Percentiles rank a stretch among this genome's conserved stretches.
phyloP scores from a whole-genome alignment of 1,284 basidiomycete genomes.

The Sporisorium exsertum region DNA sequence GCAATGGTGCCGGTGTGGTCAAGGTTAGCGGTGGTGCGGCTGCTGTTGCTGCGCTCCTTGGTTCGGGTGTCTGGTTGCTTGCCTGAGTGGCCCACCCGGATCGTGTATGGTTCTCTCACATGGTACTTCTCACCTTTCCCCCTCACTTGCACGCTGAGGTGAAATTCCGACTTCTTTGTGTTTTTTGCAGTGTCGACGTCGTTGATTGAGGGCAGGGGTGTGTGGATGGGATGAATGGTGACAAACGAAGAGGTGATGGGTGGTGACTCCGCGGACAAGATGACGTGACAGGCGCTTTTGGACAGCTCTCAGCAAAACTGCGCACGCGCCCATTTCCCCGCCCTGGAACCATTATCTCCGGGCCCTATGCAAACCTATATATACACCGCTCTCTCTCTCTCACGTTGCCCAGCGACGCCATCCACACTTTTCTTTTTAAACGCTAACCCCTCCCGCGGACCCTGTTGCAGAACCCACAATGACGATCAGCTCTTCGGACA shows the following conservation, averaged over 20 bases:
- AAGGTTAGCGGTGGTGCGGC: slow-evolving; percentile 33
- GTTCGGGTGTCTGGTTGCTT: slow-evolving; percentile 43
- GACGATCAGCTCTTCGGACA: background rate
- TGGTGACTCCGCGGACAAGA: slow-evolving; percentile 6
- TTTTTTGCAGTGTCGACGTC: too few species aligned
- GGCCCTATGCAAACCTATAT: too few species aligned
- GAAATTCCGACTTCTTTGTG: too few species aligned
- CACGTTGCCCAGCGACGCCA: background rate
- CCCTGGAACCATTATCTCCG: background rate
- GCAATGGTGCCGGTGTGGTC: slow-evolving; percentile 14
- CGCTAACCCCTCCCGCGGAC: too few species aligned
- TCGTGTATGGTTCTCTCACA: too few species aligned
- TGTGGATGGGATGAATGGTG: too few species aligned
- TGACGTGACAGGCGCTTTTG: slow-evolving; percentile 7
- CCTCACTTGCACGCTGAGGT: too few species aligned
- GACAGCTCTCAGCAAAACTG: background rate
- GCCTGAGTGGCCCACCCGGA: too few species aligned
- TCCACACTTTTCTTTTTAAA: too few species aligned
- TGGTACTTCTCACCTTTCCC: too few species aligned
- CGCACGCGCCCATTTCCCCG: background rate
- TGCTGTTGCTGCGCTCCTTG: slow-evolving; percentile 33
- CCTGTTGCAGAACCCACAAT: background rate
- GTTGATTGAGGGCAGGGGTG: too few species aligned
- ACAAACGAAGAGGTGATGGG: too few species aligned
- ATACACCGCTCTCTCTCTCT: background rate